These are phyloP conservation scores for Boletus eberwhitei DNA, from an alignment of 768 basidiomycete species.

Conservation along the genomic window DNA sequence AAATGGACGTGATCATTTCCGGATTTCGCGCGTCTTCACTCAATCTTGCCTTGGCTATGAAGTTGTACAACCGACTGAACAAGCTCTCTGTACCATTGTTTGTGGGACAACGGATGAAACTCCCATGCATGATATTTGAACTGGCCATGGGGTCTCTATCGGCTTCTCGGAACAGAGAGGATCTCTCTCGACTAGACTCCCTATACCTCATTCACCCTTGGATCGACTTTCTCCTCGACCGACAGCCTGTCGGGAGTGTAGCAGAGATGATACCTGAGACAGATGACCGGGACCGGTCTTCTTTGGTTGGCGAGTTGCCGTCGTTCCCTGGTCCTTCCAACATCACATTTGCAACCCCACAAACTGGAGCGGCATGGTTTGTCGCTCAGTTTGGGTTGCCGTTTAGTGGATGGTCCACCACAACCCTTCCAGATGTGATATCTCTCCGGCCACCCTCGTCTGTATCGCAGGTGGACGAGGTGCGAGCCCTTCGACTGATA, in stretches of 20 bases:
- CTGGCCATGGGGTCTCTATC: background rate
- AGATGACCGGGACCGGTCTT: background rate
- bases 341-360: too few relatives aligned
- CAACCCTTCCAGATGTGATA: background rate
- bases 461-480: background rate
- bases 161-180: background rate
- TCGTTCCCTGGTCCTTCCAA: background rate
- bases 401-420: background rate
- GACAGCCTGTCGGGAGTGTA: background rate
- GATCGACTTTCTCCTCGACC: slow-evolving; percentile 9
- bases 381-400: background rate
- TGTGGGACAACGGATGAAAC: background rate
- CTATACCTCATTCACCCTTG: slow-evolving; percentile 9
- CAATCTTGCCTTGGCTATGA: background rate
- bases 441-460: background rate
- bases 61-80: slow-evolving; percentile 1
- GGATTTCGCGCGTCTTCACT: background rate
- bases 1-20: background rate
- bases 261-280: background rate
- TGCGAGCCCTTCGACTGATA: background rate
- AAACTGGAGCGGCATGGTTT: background rate
- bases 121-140: slow-evolving; percentile 10
- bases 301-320: background rate
- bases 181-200: background rate
- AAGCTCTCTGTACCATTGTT: background rate